phyloP scores from a whole-genome alignment of 2,329 filamentous ascomycete genomes.

The Aplosporella prunicola region DNA sequence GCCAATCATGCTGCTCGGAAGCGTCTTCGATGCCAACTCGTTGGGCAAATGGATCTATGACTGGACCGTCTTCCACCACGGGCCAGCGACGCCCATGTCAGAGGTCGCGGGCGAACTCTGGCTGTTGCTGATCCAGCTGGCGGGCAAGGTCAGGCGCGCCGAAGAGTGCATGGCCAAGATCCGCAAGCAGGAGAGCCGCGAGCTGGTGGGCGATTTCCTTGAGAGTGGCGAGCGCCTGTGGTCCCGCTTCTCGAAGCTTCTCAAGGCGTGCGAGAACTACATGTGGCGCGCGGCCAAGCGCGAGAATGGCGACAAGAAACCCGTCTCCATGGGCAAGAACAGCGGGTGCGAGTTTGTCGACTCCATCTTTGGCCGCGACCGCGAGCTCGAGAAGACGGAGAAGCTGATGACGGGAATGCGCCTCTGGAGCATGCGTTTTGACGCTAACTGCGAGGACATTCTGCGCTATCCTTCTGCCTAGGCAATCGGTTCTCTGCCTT shows the following conservation, averaged over 20 bases:
- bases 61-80: constrained; percentile 91
- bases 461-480: constrained; percentile 43
- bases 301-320: constrained; percentile 10
- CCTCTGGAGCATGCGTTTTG: constrained; percentile 87
- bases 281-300: constrained; percentile 55
- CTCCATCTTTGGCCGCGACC: constrained; percentile 85
- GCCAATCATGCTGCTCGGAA: constrained; percentile 87
- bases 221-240: constrained; percentile 79
- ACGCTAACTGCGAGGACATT: constrained; percentile 91
- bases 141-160: constrained; percentile 85
- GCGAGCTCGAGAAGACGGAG: constrained; percentile 82
- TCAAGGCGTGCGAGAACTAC: constrained; percentile 85
- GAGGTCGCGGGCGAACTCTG: constrained; percentile 92
- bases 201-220: constrained; percentile 84
- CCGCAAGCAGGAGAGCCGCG: constrained; percentile 60
- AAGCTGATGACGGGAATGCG: constrained; percentile 83
- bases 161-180: constrained; percentile 69
- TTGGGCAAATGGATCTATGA: constrained; percentile 99
- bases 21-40: constrained; percentile 94
- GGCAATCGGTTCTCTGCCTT: neutral
- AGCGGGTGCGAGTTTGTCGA: constrained; percentile 93
- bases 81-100: constrained; percentile 70
- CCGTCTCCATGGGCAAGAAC: constrained; percentile 63
- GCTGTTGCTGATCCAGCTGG: constrained; percentile 87
- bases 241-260: constrained; percentile 71